Base-by-base conservation (phyloP, 805 yeast species). In the Myxozyma lipomycoides region DNA sequence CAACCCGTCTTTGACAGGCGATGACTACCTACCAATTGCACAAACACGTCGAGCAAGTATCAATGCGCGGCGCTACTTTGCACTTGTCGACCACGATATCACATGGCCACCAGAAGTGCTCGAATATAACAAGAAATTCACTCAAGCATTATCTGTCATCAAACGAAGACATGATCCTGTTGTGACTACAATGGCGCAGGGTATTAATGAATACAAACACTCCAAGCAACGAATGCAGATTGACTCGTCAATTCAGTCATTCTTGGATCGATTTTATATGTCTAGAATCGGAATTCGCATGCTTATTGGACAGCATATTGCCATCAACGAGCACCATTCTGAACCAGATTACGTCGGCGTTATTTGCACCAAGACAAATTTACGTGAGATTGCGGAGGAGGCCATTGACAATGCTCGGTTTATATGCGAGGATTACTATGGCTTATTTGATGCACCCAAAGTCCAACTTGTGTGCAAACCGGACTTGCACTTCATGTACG, bases 281-380 rank as follows among this genome's bases (percentile, higher is more conserved):
- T 82, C 88, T 46, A 76, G 96, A 51, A 89, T 89, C 55, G 96
- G 96, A 1, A 89, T 89, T 54, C 77, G 96, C 58, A 89, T 89
- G 95, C 76, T 88, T 37, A 86, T 88, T 62, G 96, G 96, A n/a
- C 96, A 88, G 70, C 95, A 88, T 62, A 83, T 88, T 58, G 91
- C 96, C 1, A 75, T 88, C 45, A 83, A 81, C 69, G 77, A 78
- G 73, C 82, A 83, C 43, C 84, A 84, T 18, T 61, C 67, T 36
- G 67, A 75, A 18, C 76, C 74, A 32, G 82, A 86, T 64, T 89
- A 84, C 67, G 96, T 88, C 35, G 96, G 96, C 2, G 87, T 89
- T 51, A 86, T 88, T 40, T 86, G 95, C 65, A 81, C 93, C 17
- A 79, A 83, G 61, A 86, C 95, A 35, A 87, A 85, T 62, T 85